Conservation (phyloP, 2,329 filamentous ascomycete genomes). For the Fusarium floridanum region DNA sequence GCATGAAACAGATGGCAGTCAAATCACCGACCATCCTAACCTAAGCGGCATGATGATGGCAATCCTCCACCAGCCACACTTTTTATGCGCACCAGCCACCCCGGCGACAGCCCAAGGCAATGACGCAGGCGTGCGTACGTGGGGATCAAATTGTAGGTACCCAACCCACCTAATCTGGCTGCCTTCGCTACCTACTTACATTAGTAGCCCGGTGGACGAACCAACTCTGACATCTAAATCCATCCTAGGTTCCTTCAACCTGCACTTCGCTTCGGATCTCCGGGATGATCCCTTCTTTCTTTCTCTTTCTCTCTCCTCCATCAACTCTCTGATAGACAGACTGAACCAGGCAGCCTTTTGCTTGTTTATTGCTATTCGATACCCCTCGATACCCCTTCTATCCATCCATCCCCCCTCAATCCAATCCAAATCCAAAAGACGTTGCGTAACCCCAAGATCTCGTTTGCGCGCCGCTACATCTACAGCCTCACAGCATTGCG, state of each 20-base stretch:
- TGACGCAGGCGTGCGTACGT: not conserved
- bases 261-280: slow-evolving; percentile 30
- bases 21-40: not conserved
- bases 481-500: slow-evolving; percentile 2
- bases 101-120: slow-evolving; percentile 1
- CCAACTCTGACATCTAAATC: not conserved
- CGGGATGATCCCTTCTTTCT: slow-evolving; percentile 19
- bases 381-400: slow-evolving; percentile 13
- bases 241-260: slow-evolving; percentile 6
- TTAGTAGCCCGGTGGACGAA: not conserved
- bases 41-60: slow-evolving; percentile 5
- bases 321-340: not conserved
- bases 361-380: slow-evolving; percentile 30
- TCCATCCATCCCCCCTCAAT: not conserved
- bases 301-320: slow-evolving; percentile 14
- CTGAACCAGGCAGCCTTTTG: slow-evolving; percentile 15
- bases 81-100: slow-evolving; percentile 41
- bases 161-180: slow-evolving; percentile 34
- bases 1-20: not conserved
- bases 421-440: not conserved
- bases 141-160: not conserved
- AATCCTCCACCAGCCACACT: slow-evolving; percentile 5
- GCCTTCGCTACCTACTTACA: not conserved
- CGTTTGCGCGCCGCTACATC: slow-evolving; percentile 4
- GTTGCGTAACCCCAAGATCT: slow-evolving; percentile 9